phyloP scores from a whole-genome alignment of 2,329 filamentous ascomycete genomes.

The Chaetoscypha palmicola region DNA sequence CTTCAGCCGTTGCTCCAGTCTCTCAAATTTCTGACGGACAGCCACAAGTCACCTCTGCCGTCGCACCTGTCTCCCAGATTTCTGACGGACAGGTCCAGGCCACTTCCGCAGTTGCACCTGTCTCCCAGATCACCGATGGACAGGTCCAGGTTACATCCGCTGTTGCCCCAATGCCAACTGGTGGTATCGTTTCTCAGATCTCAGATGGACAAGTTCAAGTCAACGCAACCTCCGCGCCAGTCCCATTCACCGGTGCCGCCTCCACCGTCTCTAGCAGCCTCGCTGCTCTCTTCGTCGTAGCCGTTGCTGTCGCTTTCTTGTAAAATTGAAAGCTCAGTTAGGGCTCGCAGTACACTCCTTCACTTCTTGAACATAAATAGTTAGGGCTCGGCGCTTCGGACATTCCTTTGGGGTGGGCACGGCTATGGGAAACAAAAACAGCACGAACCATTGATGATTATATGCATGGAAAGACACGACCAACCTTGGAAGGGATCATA shows the following conservation, averaged over 20 bases:
- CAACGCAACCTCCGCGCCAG: conserved; percentile 1
- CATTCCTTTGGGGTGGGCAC: neutral
- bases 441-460: too few species aligned
- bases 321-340: too few species aligned
- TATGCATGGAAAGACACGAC: too few species aligned
- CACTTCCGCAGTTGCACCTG: conserved; percentile 23
- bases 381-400: neutral
- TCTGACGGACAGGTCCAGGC: conserved; percentile 42
- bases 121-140: conserved; percentile 30
- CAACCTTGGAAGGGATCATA: neutral
- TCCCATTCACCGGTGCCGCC: conserved; percentile 1
- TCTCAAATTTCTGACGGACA: conserved; percentile 34
- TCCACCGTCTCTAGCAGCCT: neutral
- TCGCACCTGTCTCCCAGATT: conserved; percentile 26
- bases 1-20: conserved; percentile 10
- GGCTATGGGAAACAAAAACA: too few species aligned
- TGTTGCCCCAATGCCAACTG: conserved; percentile 19
- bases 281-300: conserved; percentile 3
- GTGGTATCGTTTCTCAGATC: conserved; percentile 24
- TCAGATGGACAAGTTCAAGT: conserved; percentile 29
- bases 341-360: neutral
- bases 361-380: neutral
- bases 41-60: conserved; percentile 43
- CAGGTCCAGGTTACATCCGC: conserved; percentile 45
- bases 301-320: conserved; percentile 11